Evolutionary conservation across 2,329 filamentous ascomycete species (phyloP), one percentile per base, ranked within the genome.

Genomic region (Raffaelea deltoideospora): DNA sequence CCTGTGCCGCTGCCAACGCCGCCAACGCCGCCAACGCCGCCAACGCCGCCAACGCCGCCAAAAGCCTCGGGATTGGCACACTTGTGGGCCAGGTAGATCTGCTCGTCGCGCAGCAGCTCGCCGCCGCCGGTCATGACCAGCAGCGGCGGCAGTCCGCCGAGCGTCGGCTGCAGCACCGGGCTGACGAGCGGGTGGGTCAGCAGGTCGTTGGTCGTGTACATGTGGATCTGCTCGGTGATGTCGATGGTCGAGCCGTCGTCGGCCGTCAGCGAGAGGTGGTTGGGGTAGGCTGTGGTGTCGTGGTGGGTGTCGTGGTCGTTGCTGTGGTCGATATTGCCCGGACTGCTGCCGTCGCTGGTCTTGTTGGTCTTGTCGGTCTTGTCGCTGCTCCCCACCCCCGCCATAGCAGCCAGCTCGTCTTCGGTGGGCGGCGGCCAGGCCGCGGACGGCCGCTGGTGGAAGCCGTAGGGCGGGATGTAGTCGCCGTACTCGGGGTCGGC

Each of bases 81-180:
- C 57, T 96, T 96, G 56, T 98, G 90, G 0, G 88, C 90, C 13
- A 96, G 51, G 45, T 93, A 95, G 36, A 96, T 83, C 52, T 96
- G 90, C 56, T 98, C 90, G 49, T 98, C 90, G 11, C 85, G 75
- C 15, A 98, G 65, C 34, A 92, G 69, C 53, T 98, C 90, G 1
- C 82, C 87, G 5, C 88, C 87, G 4, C 88, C 90, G 1, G 79
- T 78, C 52, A 94, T 74, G 31, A 98, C 79, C 6, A 94, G 66
- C 21, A 96, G 60, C 0, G 90, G 90, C 0, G 87, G 87, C 4
- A 98, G 66, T 0, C 90, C 90, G 30, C 90, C 90, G 0, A 98
- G 67, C 0, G 84, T 87, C 1, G 88, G 78, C 47, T 95, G 86
- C 50, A 95, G 67, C 3, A 86, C 69, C 1, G 90, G 86, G 35